Evolutionary conservation across 331 rosid genomes (phyloP), one percentile per base, ranked within the genome.

Genomic region (Pyrus hybrid): DNA sequence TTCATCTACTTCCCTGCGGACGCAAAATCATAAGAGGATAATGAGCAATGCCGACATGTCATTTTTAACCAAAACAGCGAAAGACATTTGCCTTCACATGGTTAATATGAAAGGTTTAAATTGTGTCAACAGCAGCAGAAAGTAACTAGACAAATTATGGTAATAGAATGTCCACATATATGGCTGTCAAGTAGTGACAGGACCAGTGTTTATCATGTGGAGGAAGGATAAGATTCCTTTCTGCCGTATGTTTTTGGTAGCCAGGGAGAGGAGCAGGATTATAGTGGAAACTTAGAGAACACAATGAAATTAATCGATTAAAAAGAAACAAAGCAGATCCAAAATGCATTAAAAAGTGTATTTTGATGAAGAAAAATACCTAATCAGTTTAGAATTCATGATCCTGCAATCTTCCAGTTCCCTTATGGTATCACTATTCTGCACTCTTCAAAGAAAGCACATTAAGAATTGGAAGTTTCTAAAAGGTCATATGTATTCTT

Each of bases 1-100:
- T 76, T 77, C 85, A 72, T 83, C 89, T 56, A 88, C 90, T 67
- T 87, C 90, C 72, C 97, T 92, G 91, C 86, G 80, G 51, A 73
- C 64, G 75, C 77, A 76, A 77, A 32, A 73, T 63, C 81, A 79
- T 60, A 68, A 41, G 68, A 35, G 26, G 26, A 35, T 62, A 62
- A 16, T 41, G 33, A 73, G 30, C 32, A 80, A 69, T 80, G 68
- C 18, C 53, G 72, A 71, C 60, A 11, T 70, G 35, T 76, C 78
- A 73, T 61, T 17, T 74, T 12, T 47, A 28, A 74, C 6, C n/a
- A 35, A 63, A 25, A 73, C 22, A 57, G 23, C 3, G 35, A 18
- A 32, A 35, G 32, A 70, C 20, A 17, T 29, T 68, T 43, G 28
- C 17, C 54, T 18, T 26, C 17, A 17, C 56, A 25, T 9, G 18